Conservation (phyloP, 2,329 filamentous ascomycete genomes). For the Colletotrichum lini region DNA sequence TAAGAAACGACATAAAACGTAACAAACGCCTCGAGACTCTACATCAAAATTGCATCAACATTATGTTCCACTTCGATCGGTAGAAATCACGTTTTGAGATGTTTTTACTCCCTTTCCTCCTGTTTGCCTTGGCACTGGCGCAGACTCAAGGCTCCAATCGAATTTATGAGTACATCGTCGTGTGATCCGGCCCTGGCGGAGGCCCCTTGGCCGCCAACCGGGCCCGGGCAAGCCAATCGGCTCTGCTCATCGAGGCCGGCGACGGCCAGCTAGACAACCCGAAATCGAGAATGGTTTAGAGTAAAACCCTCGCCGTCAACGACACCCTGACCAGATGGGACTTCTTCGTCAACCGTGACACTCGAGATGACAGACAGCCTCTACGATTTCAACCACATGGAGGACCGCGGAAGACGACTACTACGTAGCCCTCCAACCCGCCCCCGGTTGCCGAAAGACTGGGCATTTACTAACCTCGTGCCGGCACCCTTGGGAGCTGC, state of each 20-base stretch:
- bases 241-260: conserved; percentile 73
- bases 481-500: conserved; percentile 61
- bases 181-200: conserved; percentile 73
- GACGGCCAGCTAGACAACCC: conserved; percentile 61
- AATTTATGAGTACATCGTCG: conserved; percentile 69
- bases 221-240: conserved; percentile 70
- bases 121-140: neutral
- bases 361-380: neutral
- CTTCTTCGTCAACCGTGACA: conserved; percentile 21
- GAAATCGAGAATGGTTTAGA: no score
- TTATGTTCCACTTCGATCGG: no score
- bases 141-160: neutral
- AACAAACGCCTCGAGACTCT: no score
- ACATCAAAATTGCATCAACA: no score
- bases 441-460: conserved; percentile 56
- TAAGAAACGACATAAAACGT: no score
- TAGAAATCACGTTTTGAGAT: no score
- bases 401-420: conserved; percentile 51
- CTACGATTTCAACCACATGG: conserved; percentile 56
- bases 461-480: conserved; percentile 62
- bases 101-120: neutral
- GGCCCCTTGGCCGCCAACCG: conserved; percentile 71
- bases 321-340: conserved; percentile 33
- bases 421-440: conserved; percentile 46
- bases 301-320: conserved; percentile 15